Base-by-base conservation (phyloP, 2,329 filamentous ascomycete species). In the Westerdykella ornata region DNA sequence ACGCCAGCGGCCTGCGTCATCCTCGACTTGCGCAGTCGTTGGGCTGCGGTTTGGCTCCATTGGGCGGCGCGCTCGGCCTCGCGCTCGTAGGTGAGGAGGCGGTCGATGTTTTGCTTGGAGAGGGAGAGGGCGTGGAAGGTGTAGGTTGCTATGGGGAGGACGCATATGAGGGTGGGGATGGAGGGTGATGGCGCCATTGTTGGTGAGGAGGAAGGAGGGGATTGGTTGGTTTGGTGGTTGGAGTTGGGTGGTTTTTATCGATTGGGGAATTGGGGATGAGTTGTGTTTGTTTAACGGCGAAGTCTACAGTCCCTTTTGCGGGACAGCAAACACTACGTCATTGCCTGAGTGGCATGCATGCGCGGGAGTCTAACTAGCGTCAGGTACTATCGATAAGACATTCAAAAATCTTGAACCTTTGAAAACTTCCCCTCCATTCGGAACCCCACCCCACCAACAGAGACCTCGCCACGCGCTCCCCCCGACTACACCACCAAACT, bases 1-100 rank as follows among this genome's bases (percentile, higher is more conserved):
- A 62, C 60, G 2, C 56, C 60, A 33, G 52, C 57, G 1, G 54
- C 51, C 41, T 68, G 64, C 13, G 65, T 68, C 0, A 57, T 55
- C 16, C 62, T 41, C 6, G 65, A 67, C 45, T 60, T 66, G 31
- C 51, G 48, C 31, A 68, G 46, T 6, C 60, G 51, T 15, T 63
- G 43, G 0, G 59, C 61, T 0, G 58, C 63, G 0, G 54, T 61
- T 19, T 52, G 52, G 2, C 58, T 63, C 54, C 59, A 67, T 48
- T 67, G 52, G 35, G 65, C 65, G 1, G 62, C 63, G 34, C 62
- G 64, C 30, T 67, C 52, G 35, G 53, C 53, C 34, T 56, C 45
- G n/a, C 47, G 26, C 36, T 68, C 65, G 48, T 66, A 68, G 17
- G 55, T 43, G 22, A 54, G 60, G 1, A 68, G 53, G 12, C 57